A percentile compares a stretch with the other conserved stretches of the same genome.
Conservation (phyloP, 768 basidiomycete genomes). For the Agrocybe chaxingu region DNA sequence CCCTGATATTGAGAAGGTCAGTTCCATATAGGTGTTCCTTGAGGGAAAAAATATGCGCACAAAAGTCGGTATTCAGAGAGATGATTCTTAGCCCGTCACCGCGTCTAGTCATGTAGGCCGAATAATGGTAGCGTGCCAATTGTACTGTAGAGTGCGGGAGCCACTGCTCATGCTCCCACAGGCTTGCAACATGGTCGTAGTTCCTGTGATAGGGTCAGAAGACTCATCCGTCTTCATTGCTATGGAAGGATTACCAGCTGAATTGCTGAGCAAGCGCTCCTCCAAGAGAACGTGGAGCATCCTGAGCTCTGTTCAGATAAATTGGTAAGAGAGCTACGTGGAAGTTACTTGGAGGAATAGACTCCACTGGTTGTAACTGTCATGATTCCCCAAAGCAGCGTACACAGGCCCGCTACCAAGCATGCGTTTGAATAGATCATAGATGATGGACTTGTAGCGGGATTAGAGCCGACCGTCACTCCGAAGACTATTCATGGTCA, state of each 20-base stretch:
- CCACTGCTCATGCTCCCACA: constrained; percentile 76
- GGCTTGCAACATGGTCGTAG: constrained; percentile 67
- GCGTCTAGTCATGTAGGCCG: constrained; percentile 69
- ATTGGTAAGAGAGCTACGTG: not conserved
- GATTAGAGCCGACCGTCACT: not conserved
- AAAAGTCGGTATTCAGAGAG: constrained; percentile 74
- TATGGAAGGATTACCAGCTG: constrained; percentile 47
- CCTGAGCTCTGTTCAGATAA: constrained; percentile 42
- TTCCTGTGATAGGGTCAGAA: constrained; percentile 44
- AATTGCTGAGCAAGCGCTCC: constrained; percentile 56
- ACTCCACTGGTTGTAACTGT: constrained; percentile 63
- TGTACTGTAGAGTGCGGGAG: constrained; percentile 52
- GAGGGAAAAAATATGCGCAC: constrained; percentile 34
- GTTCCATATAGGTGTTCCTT: not conserved
- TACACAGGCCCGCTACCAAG: constrained; percentile 72
- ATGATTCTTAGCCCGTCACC: constrained; percentile 67
- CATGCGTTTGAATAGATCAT: constrained; percentile 60
- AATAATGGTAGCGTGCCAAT: constrained; percentile 65
- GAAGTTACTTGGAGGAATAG: not conserved
- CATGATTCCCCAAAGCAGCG: constrained; percentile 75
- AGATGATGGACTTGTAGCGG: constrained; percentile 50
- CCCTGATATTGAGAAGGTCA: constrained; percentile 22
- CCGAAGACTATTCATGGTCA: not conserved
- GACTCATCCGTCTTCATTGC: not conserved
- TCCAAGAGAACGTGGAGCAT: constrained; percentile 57